These are phyloP conservation scores for Delonix regia DNA, from an alignment of 306 rosid species.

Conservation along the genomic window DNA sequence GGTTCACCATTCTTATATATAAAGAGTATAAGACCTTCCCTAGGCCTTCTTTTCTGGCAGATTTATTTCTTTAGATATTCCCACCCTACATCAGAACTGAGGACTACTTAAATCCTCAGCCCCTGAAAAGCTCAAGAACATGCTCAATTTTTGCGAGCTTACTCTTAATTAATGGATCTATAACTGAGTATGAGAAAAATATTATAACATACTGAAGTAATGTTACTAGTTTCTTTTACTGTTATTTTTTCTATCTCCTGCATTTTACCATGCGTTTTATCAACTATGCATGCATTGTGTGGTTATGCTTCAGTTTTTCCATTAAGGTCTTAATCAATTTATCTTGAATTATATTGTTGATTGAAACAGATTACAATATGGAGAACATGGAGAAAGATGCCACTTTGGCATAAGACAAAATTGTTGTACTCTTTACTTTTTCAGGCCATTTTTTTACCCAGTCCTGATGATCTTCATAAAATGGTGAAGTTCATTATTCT, in stretches of 20 bases:
- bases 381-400: constrained; percentile 96
- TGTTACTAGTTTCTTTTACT: background rate
- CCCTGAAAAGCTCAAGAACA: background rate
- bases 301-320: constrained; percentile 27
- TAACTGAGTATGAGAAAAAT: background rate
- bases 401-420: constrained; percentile 89
- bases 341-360: constrained; percentile 32
- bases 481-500: constrained; percentile 60
- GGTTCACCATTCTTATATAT: background rate
- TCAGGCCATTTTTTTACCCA: constrained; percentile 84
- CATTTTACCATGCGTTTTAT: constrained; percentile 12
- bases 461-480: constrained; percentile 71
- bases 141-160: background rate
- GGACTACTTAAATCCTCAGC: constrained; percentile 8
- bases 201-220: background rate
- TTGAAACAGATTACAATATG: constrained; percentile 71
- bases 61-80: constrained; percentile 1
- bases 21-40: background rate
- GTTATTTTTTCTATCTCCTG: constrained; percentile 14
- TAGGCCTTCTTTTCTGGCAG: constrained; percentile 1
- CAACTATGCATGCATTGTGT: constrained; percentile 12
- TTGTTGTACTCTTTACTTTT: constrained; percentile 67
- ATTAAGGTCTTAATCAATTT: constrained; percentile 15
- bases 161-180: background rate
- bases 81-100: constrained; percentile 4